A percentile compares a stretch with the other conserved stretches of the same genome.
These are phyloP conservation scores for Colletotrichum spaethianum DNA, from an alignment of 2,329 filamentous ascomycete species.

Conservation along the genomic window DNA sequence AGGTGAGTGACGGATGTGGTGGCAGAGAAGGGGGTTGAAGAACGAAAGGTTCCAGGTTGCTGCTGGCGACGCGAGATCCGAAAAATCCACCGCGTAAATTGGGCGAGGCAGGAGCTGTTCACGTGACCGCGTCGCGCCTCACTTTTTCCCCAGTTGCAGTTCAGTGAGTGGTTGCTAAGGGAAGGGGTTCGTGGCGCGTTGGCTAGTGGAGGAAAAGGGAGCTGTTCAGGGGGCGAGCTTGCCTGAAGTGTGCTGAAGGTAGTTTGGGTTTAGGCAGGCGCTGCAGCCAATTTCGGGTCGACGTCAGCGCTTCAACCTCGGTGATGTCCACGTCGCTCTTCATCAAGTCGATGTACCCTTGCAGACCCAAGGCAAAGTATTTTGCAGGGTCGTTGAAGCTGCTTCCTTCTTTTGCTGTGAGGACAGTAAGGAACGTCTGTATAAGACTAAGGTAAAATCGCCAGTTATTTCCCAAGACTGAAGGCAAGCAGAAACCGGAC, in stretches of 20 bases:
- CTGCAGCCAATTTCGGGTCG: neutral
- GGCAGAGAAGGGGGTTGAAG: conserved; percentile 31
- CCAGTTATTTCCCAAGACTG: neutral
- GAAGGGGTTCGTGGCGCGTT: conserved; percentile 2
- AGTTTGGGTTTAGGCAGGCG: neutral
- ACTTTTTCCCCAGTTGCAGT: neutral
- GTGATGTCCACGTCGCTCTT: neutral
- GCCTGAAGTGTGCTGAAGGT: conserved; percentile 22
- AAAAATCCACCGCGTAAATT: conserved; percentile 60
- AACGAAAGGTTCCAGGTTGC: conserved; percentile 35
- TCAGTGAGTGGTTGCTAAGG: neutral
- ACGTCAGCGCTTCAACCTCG: conserved; percentile 12
- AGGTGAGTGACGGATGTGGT: conserved; percentile 42
- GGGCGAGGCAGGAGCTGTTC: conserved; percentile 47
- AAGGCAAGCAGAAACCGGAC: neutral
- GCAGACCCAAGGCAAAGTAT: neutral
- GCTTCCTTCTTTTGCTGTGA: neutral
- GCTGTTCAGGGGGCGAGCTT: conserved; percentile 19
- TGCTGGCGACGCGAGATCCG: conserved; percentile 56
- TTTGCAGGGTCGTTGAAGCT: neutral
- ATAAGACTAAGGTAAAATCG: neutral
- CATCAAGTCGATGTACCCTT: neutral
- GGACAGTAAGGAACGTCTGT: neutral
- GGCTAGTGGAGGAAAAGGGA: neutral
- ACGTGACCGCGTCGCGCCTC: conserved; percentile 51